A percentile compares a stretch with the other conserved stretches of the same genome.
phyloP scores from a whole-genome alignment of 192 early-diverging fungal species.

The Powellomyces hirtus region DNA sequence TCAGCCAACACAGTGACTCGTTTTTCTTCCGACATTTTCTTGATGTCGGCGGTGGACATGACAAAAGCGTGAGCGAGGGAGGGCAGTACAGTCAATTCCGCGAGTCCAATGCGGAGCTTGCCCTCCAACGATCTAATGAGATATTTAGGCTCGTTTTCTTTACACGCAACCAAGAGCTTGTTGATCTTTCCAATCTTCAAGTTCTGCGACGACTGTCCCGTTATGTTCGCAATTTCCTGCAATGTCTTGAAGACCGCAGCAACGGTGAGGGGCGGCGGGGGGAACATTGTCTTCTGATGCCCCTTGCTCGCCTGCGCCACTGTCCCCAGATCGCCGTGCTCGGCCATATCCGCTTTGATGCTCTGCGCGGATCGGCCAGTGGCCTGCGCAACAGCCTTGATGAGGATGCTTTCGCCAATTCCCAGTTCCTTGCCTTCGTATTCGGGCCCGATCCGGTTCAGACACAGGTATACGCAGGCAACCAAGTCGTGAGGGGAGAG shows the following conservation, averaged over 20 bases:
- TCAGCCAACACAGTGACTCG: conserved; percentile 46
- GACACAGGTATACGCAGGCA: conserved; percentile 83
- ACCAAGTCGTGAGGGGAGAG: conserved; percentile 64
- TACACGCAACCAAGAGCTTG: conserved; percentile 71
- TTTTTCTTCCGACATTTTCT: conserved; percentile 42
- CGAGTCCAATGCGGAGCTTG: conserved; percentile 93
- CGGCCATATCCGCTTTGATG: conserved; percentile 77
- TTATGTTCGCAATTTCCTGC: conserved; percentile 78
- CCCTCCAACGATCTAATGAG: conserved; percentile 87
- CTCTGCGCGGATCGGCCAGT: conserved; percentile 73
- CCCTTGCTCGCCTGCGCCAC: conserved; percentile 82
- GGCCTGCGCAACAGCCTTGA: conserved; percentile 89
- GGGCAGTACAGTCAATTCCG: conserved; percentile 86
- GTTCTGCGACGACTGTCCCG: conserved; percentile 72
- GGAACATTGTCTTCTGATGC: conserved; percentile 82
- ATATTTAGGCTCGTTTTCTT: conserved; percentile 80
- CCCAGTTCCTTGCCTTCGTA: conserved; percentile 95
- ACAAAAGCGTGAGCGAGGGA: conserved; percentile 86
- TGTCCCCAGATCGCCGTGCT: conserved; percentile 84
- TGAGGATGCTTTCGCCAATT: conserved; percentile 88
- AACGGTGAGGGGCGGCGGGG: conserved; percentile 76
- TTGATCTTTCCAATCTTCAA: conserved; percentile 77
- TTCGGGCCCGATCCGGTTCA: conserved; percentile 87
- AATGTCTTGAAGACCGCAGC: conserved; percentile 80
- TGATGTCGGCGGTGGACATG: conserved; percentile 43